Percentiles rank a stretch among this genome's conserved stretches.
Evolutionary conservation across 2,329 filamentous ascomycete genomes (phyloP).

Genomic region (Achaetomium macrosporum): DNA sequence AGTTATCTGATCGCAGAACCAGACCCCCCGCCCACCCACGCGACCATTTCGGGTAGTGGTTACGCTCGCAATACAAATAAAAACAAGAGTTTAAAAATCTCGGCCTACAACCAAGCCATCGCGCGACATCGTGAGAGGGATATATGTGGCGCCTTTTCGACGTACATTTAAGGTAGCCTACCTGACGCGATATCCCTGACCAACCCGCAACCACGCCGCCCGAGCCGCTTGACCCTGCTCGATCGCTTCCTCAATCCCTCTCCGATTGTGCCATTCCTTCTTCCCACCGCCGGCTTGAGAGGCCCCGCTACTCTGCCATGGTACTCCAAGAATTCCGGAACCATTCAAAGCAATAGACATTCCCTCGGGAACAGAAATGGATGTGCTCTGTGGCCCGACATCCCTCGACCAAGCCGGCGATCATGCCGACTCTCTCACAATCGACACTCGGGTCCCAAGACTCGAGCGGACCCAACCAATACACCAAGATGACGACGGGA

Average conservation of each 20-base stretch:
- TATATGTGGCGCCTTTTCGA: background rate
- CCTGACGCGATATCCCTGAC: background rate
- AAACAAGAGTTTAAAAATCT: background rate
- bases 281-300: background rate
- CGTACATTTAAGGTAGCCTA: background rate
- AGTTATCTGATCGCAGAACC: conserved; percentile 10
- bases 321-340: conserved; percentile 5
- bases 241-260: background rate
- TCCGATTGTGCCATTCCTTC: background rate
- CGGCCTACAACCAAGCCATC: background rate
- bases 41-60: conserved; percentile 15
- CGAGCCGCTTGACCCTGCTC: background rate
- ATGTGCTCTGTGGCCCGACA: conserved; percentile 17
- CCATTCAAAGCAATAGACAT: conserved; percentile 8
- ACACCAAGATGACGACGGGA: conserved; percentile 34
- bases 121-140: background rate
- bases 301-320: conserved; percentile 11
- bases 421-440: conserved; percentile 23
- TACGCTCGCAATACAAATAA: conserved; percentile 1
- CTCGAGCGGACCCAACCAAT: conserved; percentile 24
- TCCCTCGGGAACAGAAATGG: conserved; percentile 19
- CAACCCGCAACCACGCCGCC: conserved; percentile 2
- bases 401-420: conserved; percentile 18
- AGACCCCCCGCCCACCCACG: conserved; percentile 23
- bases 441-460: conserved; percentile 27